Conservation (phyloP, 805 yeast species). For the Ogataea philodendri region DNA sequence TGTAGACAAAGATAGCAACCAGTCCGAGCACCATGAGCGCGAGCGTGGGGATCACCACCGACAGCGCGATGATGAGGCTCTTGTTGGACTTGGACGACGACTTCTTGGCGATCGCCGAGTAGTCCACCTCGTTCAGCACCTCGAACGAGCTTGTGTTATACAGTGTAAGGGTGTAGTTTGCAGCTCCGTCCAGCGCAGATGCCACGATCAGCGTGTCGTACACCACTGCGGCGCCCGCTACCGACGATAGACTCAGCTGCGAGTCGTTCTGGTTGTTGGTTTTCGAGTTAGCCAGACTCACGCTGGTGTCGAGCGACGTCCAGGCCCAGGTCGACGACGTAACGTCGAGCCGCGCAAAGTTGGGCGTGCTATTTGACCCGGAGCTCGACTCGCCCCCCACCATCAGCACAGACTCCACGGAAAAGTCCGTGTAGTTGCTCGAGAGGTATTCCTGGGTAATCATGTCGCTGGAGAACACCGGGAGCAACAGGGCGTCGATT, state of each 20-base stretch:
- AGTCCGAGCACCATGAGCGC: conserved; percentile 36
- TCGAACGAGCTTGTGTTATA: conserved; percentile 40
- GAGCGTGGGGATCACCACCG: conserved; percentile 44
- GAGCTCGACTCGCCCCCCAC: conserved; percentile 57
- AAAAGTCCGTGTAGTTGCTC: conserved; percentile 33
- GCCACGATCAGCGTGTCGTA: conserved; percentile 51
- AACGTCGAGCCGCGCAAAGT: conserved; percentile 39
- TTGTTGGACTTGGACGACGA: conserved; percentile 18
- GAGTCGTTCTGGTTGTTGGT: conserved; percentile 20
- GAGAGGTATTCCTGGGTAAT: conserved; percentile 23
- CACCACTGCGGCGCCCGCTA: conserved; percentile 50
- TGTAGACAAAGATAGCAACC: conserved; percentile 30
- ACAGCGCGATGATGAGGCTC: conserved; percentile 43
- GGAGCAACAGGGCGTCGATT: conserved; percentile 50
- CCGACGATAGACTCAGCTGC: conserved; percentile 28
- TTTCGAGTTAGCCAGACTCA: conserved; percentile 25
- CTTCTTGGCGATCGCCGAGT: conserved; percentile 23
- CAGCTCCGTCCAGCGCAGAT: conserved; percentile 23
- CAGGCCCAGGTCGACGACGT: conserved; percentile 44
- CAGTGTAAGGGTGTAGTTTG: conserved; percentile 37
- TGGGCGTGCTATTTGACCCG: conserved; percentile 40
- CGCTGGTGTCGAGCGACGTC: conserved; percentile 33
- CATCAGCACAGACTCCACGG: conserved; percentile 44
- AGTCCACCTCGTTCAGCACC: conserved; percentile 34
- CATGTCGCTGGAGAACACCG: conserved; percentile 41